Conservation (phyloP, 441 rosid species). For the Bocquillonia castaneifolia region DNA sequence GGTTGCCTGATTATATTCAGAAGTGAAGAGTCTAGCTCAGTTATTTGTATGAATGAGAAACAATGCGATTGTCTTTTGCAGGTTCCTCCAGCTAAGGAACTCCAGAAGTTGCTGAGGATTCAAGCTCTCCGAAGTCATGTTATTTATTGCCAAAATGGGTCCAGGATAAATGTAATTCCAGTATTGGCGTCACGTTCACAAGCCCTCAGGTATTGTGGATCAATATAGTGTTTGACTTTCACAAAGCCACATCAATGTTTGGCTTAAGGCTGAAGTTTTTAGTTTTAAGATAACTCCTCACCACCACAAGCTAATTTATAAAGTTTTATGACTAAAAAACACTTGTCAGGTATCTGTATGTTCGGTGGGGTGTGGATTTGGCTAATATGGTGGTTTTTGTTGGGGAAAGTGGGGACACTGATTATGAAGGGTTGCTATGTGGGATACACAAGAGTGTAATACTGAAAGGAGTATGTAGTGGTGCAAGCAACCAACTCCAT, state of each 20-base stretch:
- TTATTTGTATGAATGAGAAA: neutral
- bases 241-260: neutral
- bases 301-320: neutral
- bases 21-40: neutral
- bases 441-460: constrained; percentile 76
- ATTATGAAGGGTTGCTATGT: constrained; percentile 82
- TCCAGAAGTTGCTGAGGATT: constrained; percentile 73
- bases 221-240: neutral
- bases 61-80: constrained; percentile 26
- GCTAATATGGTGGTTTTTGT: constrained; percentile 77
- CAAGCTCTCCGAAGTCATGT: constrained; percentile 90
- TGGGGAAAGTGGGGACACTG: constrained; percentile 88
- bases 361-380: constrained; percentile 85
- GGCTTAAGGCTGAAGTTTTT: neutral
- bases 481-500: constrained; percentile 48
- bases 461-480: constrained; percentile 58
- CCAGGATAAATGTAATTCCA: constrained; percentile 83
- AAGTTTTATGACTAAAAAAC: neutral
- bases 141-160: constrained; percentile 73
- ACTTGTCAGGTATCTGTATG: constrained; percentile 59
- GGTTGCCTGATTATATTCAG: constrained; percentile 1
- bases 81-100: constrained; percentile 83
- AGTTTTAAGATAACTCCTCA: neutral
- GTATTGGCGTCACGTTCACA: constrained; percentile 89
- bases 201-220: constrained; percentile 67